Evolutionary conservation across 2,329 filamentous ascomycete species (phyloP), one percentile per base, ranked within the genome.

Genomic region (Huntiella omanensis): DNA sequence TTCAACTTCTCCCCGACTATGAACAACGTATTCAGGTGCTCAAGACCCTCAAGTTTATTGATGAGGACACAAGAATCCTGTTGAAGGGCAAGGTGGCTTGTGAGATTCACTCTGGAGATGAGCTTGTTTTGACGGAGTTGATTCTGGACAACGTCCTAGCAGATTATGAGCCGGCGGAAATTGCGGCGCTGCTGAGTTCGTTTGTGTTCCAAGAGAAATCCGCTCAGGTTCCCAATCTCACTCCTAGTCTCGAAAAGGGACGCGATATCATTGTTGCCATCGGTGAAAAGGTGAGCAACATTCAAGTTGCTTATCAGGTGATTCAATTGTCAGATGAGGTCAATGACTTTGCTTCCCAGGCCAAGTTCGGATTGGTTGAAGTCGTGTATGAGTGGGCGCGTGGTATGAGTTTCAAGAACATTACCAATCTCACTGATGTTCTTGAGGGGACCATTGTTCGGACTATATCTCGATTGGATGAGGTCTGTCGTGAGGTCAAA

Each of bases 131-230:
- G 13, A 98, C 91, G 0, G 91, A 98, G 60, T 73, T 96, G 4
- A 86, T 98, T 41, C 77, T 98, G 13, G 91, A 98, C 62, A 98
- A 98, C 55, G 85, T 95, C 2, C 76, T 98, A 3, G 87, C 88
- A 43, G 83, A 92, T 51, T 95, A 91, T 60, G 88, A 95, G 55
- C 86, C 88, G 1, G 86, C 93, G 54, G 91, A 98, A 62, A 96
- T 98, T 51, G 91, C 93, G 1, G 87, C 91, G 8, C 69, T 98
- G 3, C 71, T 98, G 2, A 95, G 87, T 0, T 78, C 83, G 1
- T 98, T 98, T 59, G 87, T 98, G 2, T 98, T 98, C 68, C 86
- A 96, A 58, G 91, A 98, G 59, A 96, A 95, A 65, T 95, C 91
- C 0, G 79, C 85, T 19, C 72, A 73, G 4, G 75, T 80, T 13